These are phyloP conservation scores for Fusarium clavum DNA, from an alignment of 2,329 filamentous ascomycete genomes.

Conservation along the genomic window DNA sequence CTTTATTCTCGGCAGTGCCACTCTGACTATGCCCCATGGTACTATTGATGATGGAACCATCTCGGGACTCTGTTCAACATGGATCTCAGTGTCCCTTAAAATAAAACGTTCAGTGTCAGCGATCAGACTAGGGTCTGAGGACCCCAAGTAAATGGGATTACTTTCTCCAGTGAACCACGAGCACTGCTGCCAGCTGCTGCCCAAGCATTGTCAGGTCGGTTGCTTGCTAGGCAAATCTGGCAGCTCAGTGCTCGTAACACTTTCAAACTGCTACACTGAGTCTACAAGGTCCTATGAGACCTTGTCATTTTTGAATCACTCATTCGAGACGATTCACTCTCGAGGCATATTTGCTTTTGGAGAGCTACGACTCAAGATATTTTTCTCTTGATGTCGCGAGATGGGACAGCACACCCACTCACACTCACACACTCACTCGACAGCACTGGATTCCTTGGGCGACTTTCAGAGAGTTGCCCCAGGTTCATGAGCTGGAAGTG, in stretches of 20 bases:
- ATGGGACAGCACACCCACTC: not conserved
- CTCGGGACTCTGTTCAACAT: not conserved
- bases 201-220: not conserved
- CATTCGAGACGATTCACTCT: not conserved
- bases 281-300: not conserved
- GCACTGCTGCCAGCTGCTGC: not conserved
- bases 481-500: not conserved
- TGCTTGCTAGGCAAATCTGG: not conserved
- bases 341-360: too few species aligned
- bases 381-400: not conserved
- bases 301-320: not conserved
- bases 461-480: not conserved
- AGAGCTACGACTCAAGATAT: not conserved
- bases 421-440: not conserved
- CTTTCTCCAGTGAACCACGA: not conserved
- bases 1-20: not conserved
- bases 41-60: not conserved
- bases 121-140: not conserved
- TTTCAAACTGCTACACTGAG: not conserved
- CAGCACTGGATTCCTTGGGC: not conserved
- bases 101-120: not conserved
- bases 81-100: not conserved
- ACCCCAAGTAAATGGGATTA: not conserved
- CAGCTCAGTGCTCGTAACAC: not conserved
- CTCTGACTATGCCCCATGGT: not conserved